A percentile compares a stretch with the other conserved stretches of the same genome.
Conservation (phyloP, 306 rosid species). For the Hippophae tibetana region DNA sequence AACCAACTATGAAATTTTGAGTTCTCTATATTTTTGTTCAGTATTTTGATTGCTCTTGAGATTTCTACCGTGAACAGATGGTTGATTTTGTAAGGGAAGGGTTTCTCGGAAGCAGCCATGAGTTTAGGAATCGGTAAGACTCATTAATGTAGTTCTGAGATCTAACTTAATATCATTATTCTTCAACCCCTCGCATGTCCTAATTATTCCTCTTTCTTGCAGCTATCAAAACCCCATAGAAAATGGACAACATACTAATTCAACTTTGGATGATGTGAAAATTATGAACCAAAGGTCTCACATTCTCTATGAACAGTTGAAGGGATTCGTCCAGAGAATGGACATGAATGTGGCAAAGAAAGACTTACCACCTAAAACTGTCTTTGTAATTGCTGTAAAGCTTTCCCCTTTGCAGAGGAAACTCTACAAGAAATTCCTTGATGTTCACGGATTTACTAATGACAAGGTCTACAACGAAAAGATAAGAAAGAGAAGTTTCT, state of each 20-base stretch:
- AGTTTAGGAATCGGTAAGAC: slow-evolving; percentile 87
- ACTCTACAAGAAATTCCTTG: slow-evolving; percentile 84
- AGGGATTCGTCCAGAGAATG: slow-evolving; percentile 98
- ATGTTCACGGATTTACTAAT: slow-evolving; percentile 74
- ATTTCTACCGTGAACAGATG: slow-evolving; percentile 56
- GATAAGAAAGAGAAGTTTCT: slow-evolving; percentile 71
- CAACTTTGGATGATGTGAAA: slow-evolving; percentile 79
- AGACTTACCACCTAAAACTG: slow-evolving; percentile 97
- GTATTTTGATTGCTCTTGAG: neutral
- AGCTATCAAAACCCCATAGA: slow-evolving; percentile 96
- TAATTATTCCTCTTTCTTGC: slow-evolving; percentile 26
- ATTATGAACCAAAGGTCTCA: slow-evolving; percentile 98
- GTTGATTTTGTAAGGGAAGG: slow-evolving; percentile 99
- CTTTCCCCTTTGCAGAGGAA: slow-evolving; percentile 87
- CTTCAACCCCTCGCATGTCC: slow-evolving; percentile 11
- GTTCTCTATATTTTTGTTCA: neutral
- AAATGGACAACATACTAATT: slow-evolving; percentile 97
- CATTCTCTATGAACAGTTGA: slow-evolving; percentile 76
- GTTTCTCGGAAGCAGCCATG: slow-evolving; percentile 98
- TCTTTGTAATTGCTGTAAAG: slow-evolving; percentile 85
- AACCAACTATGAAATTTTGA: slow-evolving; percentile 5
- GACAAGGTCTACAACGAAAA: slow-evolving; percentile 47
- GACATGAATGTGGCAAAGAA: slow-evolving; percentile 90
- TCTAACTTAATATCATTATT: slow-evolving; percentile 5
- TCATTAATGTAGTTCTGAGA: slow-evolving; percentile 24